Evolutionary conservation across 345 rosid species (phyloP).

Genomic region (Arabis alpina): DNA sequence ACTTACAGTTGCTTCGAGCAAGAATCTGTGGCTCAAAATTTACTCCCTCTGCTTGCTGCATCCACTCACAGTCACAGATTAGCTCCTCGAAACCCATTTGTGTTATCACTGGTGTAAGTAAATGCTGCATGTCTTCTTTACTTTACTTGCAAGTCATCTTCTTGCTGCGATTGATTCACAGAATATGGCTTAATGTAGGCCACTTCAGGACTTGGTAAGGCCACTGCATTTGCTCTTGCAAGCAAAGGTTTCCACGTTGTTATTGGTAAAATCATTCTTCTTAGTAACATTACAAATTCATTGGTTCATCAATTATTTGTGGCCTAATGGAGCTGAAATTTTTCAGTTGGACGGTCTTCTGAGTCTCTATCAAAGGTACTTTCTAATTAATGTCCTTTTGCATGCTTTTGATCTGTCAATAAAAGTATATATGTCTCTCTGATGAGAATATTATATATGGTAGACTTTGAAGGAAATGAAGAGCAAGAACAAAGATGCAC

Average conservation of each 20-base stretch:
- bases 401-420: too few species aligned
- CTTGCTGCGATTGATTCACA: too few species aligned
- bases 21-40: constrained; percentile 22
- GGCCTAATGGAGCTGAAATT: constrained; percentile 1
- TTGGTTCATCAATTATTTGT: neutral
- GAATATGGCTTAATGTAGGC: constrained; percentile 47
- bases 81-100: constrained; percentile 56
- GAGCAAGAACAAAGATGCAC: constrained; percentile 52
- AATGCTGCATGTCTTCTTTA: neutral
- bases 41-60: constrained; percentile 37
- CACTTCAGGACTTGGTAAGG: constrained; percentile 80
- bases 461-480: constrained; percentile 62
- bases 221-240: constrained; percentile 71
- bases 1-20: constrained; percentile 51
- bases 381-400: neutral
- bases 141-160: neutral
- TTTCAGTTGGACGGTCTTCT: constrained; percentile 72
- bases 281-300: too few species aligned
- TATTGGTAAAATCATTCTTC: constrained; percentile 52
- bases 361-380: constrained; percentile 56
- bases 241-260: constrained; percentile 66
- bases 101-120: constrained; percentile 71
- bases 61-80: constrained; percentile 17
- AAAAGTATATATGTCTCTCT: neutral
- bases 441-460: constrained; percentile 12